phyloP scores from a whole-genome alignment of 2,329 filamentous ascomycete genomes.

The Phialophora macrospora region DNA sequence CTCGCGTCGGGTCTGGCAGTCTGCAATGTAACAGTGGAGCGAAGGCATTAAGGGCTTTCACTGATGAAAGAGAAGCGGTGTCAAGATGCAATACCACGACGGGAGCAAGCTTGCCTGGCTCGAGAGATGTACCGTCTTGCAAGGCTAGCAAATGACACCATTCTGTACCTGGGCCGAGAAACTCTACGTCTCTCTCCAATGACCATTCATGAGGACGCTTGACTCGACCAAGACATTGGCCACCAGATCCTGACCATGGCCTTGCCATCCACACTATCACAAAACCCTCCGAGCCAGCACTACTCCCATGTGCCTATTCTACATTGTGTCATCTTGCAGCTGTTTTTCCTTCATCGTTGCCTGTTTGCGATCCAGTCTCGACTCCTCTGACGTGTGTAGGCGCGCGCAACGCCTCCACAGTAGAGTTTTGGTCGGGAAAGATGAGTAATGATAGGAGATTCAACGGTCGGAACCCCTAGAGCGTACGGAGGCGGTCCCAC shows the following conservation, averaged over 20 bases:
- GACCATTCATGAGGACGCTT: neutral
- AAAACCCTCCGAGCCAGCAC: neutral
- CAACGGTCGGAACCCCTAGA: neutral
- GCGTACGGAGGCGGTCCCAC: neutral
- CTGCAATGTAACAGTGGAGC: slow-evolving; percentile 17
- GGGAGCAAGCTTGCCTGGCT: slow-evolving; percentile 13
- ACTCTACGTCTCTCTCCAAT: neutral
- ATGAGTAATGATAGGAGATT: neutral
- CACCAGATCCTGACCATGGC: neutral
- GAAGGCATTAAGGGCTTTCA: slow-evolving; percentile 3
- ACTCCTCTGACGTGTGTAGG: neutral
- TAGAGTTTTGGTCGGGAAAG: neutral
- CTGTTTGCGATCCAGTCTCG: slow-evolving; percentile 9
- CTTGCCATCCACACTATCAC: neutral
- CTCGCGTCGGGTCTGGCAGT: neutral
- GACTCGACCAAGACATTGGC: neutral
- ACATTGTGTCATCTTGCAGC: slow-evolving; percentile 3
- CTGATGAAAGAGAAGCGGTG: slow-evolving; percentile 2
- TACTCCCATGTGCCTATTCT: slow-evolving; percentile 3
- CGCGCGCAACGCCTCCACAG: neutral
- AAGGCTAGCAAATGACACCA: slow-evolving; percentile 12
- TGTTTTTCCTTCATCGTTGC: slow-evolving; percentile 2
- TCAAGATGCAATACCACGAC: slow-evolving; percentile 8
- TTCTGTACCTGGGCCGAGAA: neutral
- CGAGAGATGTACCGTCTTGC: neutral